Evolutionary conservation across 2,329 filamentous ascomycete species (phyloP).

Genomic region (Botrytis sinoallii): DNA sequence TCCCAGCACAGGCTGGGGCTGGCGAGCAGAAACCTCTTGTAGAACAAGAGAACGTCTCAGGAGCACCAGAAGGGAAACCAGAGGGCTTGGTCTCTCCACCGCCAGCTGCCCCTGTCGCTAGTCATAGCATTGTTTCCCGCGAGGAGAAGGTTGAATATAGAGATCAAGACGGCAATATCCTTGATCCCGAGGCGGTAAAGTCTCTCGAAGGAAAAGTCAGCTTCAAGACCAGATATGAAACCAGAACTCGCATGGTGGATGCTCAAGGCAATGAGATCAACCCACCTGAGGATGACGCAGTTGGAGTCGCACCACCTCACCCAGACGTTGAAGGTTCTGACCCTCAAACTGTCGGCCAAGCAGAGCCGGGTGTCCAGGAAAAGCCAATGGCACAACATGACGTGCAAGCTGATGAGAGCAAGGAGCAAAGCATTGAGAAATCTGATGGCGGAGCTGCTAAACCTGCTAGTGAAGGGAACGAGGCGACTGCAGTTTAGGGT

Average conservation of each 20-base stretch:
- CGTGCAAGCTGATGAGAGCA: constrained; percentile 53
- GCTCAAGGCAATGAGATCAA: constrained; percentile 71
- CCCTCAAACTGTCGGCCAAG: constrained; percentile 51
- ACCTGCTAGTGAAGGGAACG: constrained; percentile 61
- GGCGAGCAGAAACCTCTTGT: constrained; percentile 34
- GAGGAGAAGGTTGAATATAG: constrained; percentile 92
- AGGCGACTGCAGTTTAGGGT: constrained; percentile 43
- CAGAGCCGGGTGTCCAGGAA: constrained; percentile 42
- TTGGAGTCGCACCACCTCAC: constrained; percentile 36
- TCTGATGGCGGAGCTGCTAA: constrained; percentile 46
- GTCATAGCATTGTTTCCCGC: constrained; percentile 40
- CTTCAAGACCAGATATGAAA: constrained; percentile 95
- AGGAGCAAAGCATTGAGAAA: constrained; percentile 55
- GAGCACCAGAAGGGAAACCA: constrained; percentile 35
- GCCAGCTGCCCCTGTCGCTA: constrained; percentile 23
- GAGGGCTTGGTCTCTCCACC: constrained; percentile 27
- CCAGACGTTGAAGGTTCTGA: constrained; percentile 54
- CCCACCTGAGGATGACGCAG: constrained; percentile 24
- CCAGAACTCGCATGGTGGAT: constrained; percentile 82
- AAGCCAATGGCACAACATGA: constrained; percentile 40
- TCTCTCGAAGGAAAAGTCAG: constrained; percentile 87
- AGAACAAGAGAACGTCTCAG: constrained; percentile 32
- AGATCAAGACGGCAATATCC: constrained; percentile 86
- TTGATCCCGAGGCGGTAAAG: constrained; percentile 79
- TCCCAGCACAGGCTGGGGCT: constrained; percentile 25